Evolutionary conservation across 495 filamentous ascomycete genomes (phyloP).

Genomic region (Hyaloscypha bicolor): DNA sequence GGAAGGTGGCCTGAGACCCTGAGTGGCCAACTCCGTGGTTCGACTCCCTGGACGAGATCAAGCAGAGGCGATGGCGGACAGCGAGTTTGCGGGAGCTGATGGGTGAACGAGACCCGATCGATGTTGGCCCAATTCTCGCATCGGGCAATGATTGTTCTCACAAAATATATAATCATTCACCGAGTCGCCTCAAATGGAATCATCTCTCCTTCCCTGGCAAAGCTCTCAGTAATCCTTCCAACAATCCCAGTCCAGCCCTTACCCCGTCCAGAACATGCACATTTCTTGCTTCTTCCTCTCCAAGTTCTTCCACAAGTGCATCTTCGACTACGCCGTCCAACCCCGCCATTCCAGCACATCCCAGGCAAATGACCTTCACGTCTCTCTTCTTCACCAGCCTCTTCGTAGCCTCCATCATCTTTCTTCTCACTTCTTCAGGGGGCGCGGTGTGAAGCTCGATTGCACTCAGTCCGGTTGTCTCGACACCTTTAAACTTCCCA

Average conservation of each 20-base stretch:
- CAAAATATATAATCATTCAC: background rate
- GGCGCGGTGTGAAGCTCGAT: slow-evolving; percentile 73
- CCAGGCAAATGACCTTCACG: slow-evolving; percentile 71
- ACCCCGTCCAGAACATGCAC: slow-evolving; percentile 86
- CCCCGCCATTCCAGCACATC: slow-evolving; percentile 92
- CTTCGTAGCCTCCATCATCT: slow-evolving; percentile 70
- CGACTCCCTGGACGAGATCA: too few species aligned
- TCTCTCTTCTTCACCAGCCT: slow-evolving; percentile 57
- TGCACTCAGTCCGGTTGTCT: slow-evolving; percentile 82
- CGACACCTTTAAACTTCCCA: slow-evolving; percentile 70
- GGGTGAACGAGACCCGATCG: too few species aligned
- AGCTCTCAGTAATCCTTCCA: slow-evolving; percentile 58
- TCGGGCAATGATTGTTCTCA: too few species aligned
- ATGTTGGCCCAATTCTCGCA: too few species aligned
- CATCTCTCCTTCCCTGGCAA: slow-evolving; percentile 14
- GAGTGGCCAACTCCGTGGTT: too few species aligned
- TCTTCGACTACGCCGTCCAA: slow-evolving; percentile 78
- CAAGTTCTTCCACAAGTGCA: slow-evolving; percentile 65
- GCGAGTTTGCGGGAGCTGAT: too few species aligned
- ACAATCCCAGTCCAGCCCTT: slow-evolving; percentile 69
- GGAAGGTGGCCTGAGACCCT: too few species aligned
- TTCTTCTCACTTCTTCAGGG: slow-evolving; percentile 61
- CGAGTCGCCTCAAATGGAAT: background rate
- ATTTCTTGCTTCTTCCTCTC: slow-evolving; percentile 55
- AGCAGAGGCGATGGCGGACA: too few species aligned